Base-by-base conservation (phyloP, 768 basidiomycete species). In the Calvatia gigantea region DNA sequence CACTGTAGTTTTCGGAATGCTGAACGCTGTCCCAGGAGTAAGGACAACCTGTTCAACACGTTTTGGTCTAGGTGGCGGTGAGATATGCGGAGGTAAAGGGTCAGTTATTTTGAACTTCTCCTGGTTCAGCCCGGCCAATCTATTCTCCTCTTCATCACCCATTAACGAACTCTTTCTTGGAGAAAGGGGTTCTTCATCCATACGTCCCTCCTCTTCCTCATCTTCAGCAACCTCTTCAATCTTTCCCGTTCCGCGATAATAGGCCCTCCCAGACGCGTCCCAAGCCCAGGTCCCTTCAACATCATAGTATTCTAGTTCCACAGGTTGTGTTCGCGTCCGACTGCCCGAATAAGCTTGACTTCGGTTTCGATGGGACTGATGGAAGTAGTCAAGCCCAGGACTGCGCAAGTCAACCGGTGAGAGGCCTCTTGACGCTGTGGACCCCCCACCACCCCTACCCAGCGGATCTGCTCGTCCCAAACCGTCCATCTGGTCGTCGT, bases 191-290 rank as follows among this genome's bases (percentile, higher is more conserved):
- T 60, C 56, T 17, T 53, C 58, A 55, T 52, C 58, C 53, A 56
- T 57, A 41, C 48, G 52, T 28, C 58, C 47, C 32, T 62, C 64
- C 15, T 65, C 62, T 38, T 66, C 66, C n/a, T 55, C 29, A 17
- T 41, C 56, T 19, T 58, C 49, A 32, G 47, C 27, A 21, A 70
- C 62, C 57, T 72, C 70, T 52, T 70, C 70, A 27, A 71, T 66
- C 55, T 59, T 67, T 7, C 65, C 67, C 28, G 62, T 62, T 49
- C 58, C 68, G 15, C 64, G 48, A 54, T 64, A 68, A 28, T 50
- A 46, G 39, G 61, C 60, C 19, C 55, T 53, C 11, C 66, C 70
- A 23, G 60, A 56, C 17, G 58, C 60, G 49, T 67, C 67, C 25
- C 49, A 58, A 25, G 51, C 61, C 70, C 68, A 71, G 21, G 62